Evolutionary conservation across 805 yeast species (phyloP), one percentile per base, ranked within the genome.

Genomic region (Cyberlindnera mycetangii): DNA sequence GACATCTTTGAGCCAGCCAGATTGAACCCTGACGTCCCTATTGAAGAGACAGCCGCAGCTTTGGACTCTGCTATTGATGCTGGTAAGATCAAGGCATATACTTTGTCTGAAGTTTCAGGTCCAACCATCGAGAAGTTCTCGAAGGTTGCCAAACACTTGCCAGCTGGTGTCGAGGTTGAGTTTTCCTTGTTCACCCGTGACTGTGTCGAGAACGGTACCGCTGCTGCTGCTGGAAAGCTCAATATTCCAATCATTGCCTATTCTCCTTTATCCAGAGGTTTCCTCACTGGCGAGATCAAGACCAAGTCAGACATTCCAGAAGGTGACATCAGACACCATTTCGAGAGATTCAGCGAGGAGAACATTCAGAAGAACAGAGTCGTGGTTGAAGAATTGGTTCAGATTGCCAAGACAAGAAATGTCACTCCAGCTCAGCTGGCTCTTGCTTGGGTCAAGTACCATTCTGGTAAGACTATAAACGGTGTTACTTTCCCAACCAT

Each of bases 201-300:
- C 14, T 75, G 83, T 31, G 58, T 79, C 35, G 47, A 60, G 3
- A 79, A 85, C 59, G 96, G 92, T 1, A 71, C 85, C 17, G 75
- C 82, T 49, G 76, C 72, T 4, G 72, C 75, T 5, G 78, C 83
- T 51, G 72, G 76, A 17, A 78, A 82, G 49, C 64, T 72, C 27
- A 70, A 70, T 14, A 75, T 89, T 44, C 84, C 93, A 12, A 69
- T 87, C 24, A 70, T 87, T 45, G 86, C 89, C 20, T 89, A 89
- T 65, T 84, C 95, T 24, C 97, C 97, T 24, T 70, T 89, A 44
- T 83, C 89, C 9, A 74, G 86, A 56, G 97, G 96, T 1, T 68
- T 83, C 48, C 71, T 89, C 43, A 81, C 92, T 3, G 95, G 93
- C 45, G 50, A 57, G 27, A 64, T 81, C 42, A 78, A 65, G 20